Evolutionary conservation across 2,329 filamentous ascomycete species (phyloP), one percentile per base, ranked within the genome.

Genomic region (Daldinia sp.): DNA sequence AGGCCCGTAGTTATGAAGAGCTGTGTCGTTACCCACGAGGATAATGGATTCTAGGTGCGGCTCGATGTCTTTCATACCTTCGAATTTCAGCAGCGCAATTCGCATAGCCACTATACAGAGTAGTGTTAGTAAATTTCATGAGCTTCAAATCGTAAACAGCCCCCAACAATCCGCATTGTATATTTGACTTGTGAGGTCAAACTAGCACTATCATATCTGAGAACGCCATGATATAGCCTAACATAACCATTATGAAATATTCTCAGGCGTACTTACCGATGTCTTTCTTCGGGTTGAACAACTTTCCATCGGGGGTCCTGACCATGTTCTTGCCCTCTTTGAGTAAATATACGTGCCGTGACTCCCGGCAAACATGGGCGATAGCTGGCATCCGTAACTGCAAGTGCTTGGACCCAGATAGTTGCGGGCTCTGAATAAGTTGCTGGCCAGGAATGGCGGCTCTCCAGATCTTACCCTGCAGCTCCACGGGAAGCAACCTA

Each of bases 391-490:
- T 13, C 1, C 26, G 35, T 6, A 58, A 26, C 30, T 4, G 10
- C 3, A 10, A 23, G 20, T 23, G 1, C 39, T 6, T 10, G 6
- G 4, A 42, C 6, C 39, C 39, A 7, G n/a, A 3, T 18, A 6
- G 15, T 7, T 6, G n/a, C 6, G 39, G 39, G 9, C 15, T 5
- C n/a, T 9, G 4, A 6, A 60, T 4, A 50, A 30, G 15, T n/a
- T 41, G 60, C 26, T 50, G 51, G 20, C 53, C 57, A 46, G 42
- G 42, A 26, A 65, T 13, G 15, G 57, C 30, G 13, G 39, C 30
- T 35, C 62, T 54, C 66, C 58, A 68, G 10, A 68, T 18, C 23
- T 50, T 41, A 20, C n/a, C 6, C 46, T 41, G 35, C 15, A 67
- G 2, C 30, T 67, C 64, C 4, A 2, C 9, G 1, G 30, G 59